These are phyloP conservation scores for Diaporthe destruens DNA, from an alignment of 2,329 filamentous ascomycete species.

Conservation along the genomic window DNA sequence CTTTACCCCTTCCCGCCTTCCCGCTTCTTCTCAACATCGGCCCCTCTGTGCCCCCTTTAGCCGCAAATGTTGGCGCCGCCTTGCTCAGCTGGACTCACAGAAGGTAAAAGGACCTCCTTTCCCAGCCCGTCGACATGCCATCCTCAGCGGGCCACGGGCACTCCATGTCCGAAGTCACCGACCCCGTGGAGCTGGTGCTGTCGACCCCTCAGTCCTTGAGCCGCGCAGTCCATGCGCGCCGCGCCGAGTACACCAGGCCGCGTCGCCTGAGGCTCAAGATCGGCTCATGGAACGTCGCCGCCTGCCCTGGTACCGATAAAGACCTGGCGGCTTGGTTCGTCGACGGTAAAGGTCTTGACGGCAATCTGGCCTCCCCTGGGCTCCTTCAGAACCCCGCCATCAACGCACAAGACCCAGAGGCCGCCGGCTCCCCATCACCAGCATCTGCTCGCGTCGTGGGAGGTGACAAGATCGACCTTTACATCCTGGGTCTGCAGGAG, in stretches of 20 bases:
- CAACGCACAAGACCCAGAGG: constrained; percentile 45
- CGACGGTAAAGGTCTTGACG: constrained; percentile 77
- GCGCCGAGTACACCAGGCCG: constrained; percentile 82
- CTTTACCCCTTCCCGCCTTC: not conserved
- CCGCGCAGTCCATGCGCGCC: constrained; percentile 76
- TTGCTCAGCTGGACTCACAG: constrained; percentile 27
- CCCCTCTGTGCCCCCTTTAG: not conserved
- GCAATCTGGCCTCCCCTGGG: constrained; percentile 69
- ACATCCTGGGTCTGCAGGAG: constrained; percentile 92
- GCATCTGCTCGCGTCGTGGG: constrained; percentile 61
- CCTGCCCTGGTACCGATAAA: constrained; percentile 85
- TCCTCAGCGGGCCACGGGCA: constrained; percentile 18
- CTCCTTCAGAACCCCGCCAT: constrained; percentile 56
- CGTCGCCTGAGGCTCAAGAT: constrained; percentile 87
- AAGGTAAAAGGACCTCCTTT: not conserved
- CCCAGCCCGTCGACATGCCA: constrained; percentile 17
- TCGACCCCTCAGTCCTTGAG: constrained; percentile 70
- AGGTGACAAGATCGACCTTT: constrained; percentile 83
- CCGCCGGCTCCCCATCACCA: constrained; percentile 47
- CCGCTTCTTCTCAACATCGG: not conserved
- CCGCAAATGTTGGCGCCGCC: not conserved
- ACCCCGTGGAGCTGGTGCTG: constrained; percentile 44
- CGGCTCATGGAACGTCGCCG: constrained; percentile 95
- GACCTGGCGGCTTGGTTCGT: constrained; percentile 93
- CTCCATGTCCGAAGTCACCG: constrained; percentile 36